These are phyloP conservation scores for Pseudozyma thailandica DNA, from an alignment of 1,284 basidiomycete genomes.

Conservation along the genomic window DNA sequence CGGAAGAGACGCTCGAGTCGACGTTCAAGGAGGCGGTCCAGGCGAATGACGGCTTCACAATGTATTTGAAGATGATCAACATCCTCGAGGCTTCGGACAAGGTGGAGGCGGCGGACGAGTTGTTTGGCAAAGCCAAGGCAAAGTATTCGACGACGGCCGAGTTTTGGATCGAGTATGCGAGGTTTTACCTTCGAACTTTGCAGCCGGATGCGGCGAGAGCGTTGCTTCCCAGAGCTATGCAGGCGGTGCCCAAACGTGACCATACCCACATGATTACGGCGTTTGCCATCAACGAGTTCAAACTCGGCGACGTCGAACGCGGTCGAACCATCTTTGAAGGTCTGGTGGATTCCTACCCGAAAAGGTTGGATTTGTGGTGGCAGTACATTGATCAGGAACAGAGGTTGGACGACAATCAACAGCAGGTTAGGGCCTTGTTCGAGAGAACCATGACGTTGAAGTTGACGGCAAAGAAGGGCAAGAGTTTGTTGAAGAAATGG, in stretches of 20 bases:
- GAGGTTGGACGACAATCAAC: slow-evolving; percentile 26
- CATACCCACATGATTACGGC: slow-evolving; percentile 94
- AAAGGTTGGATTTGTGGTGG: slow-evolving; percentile 94
- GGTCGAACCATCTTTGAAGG: slow-evolving; percentile 97
- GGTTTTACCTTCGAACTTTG: slow-evolving; percentile 78
- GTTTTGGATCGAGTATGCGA: slow-evolving; percentile 88
- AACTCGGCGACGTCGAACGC: slow-evolving; percentile 89
- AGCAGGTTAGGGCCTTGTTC: slow-evolving; percentile 76
- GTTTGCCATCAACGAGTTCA: slow-evolving; percentile 95
- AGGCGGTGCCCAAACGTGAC: slow-evolving; percentile 92
- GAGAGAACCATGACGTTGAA: slow-evolving; percentile 83
- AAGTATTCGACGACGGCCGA: slow-evolving; percentile 92
- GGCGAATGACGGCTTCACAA: slow-evolving; percentile 89
- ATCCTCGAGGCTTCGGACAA: slow-evolving; percentile 88
- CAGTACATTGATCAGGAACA: slow-evolving; percentile 97
- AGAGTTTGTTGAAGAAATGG: slow-evolving; percentile 90
- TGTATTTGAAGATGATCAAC: slow-evolving; percentile 83
- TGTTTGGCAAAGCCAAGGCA: slow-evolving; percentile 72
- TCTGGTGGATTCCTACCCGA: slow-evolving; percentile 91
- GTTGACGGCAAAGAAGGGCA: slow-evolving; percentile 93
- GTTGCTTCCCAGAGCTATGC: slow-evolving; percentile 86
- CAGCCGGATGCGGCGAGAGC: slow-evolving; percentile 83
- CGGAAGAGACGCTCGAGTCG: slow-evolving; percentile 76
- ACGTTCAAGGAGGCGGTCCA: slow-evolving; percentile 90
- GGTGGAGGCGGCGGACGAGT: slow-evolving; percentile 56